Conservation (phyloP, 345 rosid genomes). For the Euphorbia lathyris region DNA sequence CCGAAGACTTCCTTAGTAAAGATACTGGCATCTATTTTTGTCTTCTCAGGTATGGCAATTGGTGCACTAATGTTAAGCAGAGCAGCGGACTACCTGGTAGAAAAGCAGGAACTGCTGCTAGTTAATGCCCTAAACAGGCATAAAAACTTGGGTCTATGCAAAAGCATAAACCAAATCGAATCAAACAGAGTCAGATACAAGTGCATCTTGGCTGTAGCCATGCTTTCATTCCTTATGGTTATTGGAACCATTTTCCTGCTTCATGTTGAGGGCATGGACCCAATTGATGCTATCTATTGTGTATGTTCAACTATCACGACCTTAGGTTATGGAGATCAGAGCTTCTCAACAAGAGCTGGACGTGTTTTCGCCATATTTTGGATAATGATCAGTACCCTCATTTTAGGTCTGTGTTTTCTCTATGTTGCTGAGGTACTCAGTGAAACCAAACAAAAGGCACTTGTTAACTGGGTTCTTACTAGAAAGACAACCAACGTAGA, state of each 20-base stretch:
- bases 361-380: constrained; percentile 70
- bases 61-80: constrained; percentile 55
- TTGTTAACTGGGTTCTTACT: constrained; percentile 70
- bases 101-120: constrained; percentile 78
- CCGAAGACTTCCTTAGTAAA: constrained; percentile 51
- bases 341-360: constrained; percentile 54
- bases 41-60: constrained; percentile 75
- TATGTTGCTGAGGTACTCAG: constrained; percentile 64
- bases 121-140: constrained; percentile 52
- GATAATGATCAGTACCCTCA: constrained; percentile 58
- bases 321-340: constrained; percentile 78
- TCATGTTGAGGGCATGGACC: constrained; percentile 40
- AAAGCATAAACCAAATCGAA: constrained; percentile 51
- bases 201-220: constrained; percentile 36
- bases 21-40: constrained; percentile 71
- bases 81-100: constrained; percentile 80
- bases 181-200: constrained; percentile 51
- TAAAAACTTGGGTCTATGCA: constrained; percentile 40
- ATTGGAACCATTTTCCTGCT: constrained; percentile 47
- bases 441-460: constrained; percentile 51
- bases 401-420: constrained; percentile 65
- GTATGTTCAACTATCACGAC: constrained; percentile 83
- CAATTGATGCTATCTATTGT: constrained; percentile 67
- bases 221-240: constrained; percentile 43
- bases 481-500: constrained; percentile 54